phyloP scores from a whole-genome alignment of 371 early-diverging fungal genomes.

The Mortierella sp. region DNA sequence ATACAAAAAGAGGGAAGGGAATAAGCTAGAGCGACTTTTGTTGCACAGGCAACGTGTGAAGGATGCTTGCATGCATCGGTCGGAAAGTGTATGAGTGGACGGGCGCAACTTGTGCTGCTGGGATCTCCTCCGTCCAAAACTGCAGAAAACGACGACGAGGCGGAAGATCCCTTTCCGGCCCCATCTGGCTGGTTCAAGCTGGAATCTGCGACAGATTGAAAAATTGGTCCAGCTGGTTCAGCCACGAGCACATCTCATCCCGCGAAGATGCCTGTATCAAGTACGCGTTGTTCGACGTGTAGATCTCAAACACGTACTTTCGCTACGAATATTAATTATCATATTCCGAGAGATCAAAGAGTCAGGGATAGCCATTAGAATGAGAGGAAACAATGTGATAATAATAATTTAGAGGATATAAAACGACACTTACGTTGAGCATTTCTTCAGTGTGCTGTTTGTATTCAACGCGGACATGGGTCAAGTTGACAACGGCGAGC shows the following conservation, averaged over 20 bases:
- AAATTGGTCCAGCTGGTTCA: constrained; percentile 60
- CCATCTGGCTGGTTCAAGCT: background rate
- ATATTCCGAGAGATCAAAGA: background rate
- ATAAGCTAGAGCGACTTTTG: constrained; percentile 4
- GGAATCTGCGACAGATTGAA: constrained; percentile 43
- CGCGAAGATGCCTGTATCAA: constrained; percentile 79
- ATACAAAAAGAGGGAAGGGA: background rate
- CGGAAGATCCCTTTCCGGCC: constrained; percentile 3
- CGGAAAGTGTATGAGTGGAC: constrained; percentile 11
- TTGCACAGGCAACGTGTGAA: background rate
- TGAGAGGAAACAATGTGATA: background rate
- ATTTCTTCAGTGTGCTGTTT: constrained; percentile 76
- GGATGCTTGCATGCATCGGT: constrained; percentile 12
- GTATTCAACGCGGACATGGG: constrained; percentile 80
- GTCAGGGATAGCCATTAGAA: constrained; percentile 22
- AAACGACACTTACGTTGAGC: constrained; percentile 66
- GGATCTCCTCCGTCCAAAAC: constrained; percentile 9
- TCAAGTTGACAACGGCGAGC: constrained; percentile 80
- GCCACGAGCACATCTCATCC: constrained; percentile 85
- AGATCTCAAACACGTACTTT: constrained; percentile 82
- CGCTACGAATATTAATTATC: constrained; percentile 58
- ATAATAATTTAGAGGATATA: background rate
- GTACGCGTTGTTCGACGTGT: constrained; percentile 84
- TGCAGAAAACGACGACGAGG: constrained; percentile 14
- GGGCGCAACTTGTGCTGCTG: constrained; percentile 9